These are phyloP conservation scores for Hammondia hammondi DNA, from an alignment of 169 alveolate species.

Conservation along the genomic window DNA sequence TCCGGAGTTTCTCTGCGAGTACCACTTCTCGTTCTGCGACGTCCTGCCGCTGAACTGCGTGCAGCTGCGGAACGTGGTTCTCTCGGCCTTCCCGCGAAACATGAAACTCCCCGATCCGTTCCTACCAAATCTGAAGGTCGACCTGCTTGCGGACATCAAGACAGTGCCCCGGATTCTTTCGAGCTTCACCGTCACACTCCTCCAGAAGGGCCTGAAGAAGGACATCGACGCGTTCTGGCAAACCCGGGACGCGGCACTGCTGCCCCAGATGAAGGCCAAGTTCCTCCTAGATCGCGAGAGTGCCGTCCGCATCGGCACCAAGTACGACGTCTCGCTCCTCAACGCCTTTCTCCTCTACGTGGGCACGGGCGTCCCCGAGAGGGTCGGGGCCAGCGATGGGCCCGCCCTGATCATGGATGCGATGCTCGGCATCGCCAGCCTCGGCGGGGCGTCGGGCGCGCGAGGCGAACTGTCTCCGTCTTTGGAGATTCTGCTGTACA, in stretches of 20 bases:
- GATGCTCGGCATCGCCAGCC: background rate
- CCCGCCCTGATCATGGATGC: background rate
- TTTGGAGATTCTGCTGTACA: constrained; percentile 80
- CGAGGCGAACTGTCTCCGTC: constrained; percentile 73
- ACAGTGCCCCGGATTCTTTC: constrained; percentile 79
- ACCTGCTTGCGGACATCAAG: constrained; percentile 89
- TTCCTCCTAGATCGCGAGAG: constrained; percentile 71
- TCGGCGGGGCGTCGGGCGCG: background rate
- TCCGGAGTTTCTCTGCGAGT: constrained; percentile 95
- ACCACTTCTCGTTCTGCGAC: constrained; percentile 90
- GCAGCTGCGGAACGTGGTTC: constrained; percentile 93
- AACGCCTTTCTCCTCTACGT: constrained; percentile 85
- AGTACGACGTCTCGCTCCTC: constrained; percentile 79
- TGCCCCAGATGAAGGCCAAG: constrained; percentile 73
- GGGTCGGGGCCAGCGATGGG: background rate
- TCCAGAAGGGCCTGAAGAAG: background rate
- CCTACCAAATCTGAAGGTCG: constrained; percentile 88
- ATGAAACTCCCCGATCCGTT: constrained; percentile 94
- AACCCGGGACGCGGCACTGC: constrained; percentile 45
- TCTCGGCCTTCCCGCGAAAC: constrained; percentile 94
- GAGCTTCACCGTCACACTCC: constrained; percentile 3
- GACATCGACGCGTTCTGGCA: constrained; percentile 26
- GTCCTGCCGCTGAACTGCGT: constrained; percentile 92
- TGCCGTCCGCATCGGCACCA: constrained; percentile 76
- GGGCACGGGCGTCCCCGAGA: constrained; percentile 70